These are phyloP conservation scores for Penicillium soppii DNA, from an alignment of 495 filamentous ascomycete genomes.

Conservation along the genomic window DNA sequence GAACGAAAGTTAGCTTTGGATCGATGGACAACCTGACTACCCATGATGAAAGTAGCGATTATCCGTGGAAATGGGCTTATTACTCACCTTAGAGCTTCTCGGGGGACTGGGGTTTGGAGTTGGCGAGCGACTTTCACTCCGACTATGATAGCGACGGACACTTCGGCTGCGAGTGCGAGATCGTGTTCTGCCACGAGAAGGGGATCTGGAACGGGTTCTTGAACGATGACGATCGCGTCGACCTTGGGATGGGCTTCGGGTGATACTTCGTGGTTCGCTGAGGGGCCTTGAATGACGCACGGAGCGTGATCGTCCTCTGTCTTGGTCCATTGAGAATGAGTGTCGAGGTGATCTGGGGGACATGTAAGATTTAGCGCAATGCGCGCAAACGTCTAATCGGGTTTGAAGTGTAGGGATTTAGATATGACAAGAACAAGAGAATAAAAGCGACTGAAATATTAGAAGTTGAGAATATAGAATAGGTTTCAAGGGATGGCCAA, in stretches of 20 bases:
- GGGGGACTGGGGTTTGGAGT: conserved; percentile 41
- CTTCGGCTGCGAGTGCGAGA: conserved; percentile 44
- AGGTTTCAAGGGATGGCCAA: too few species aligned
- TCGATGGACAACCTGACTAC: not conserved
- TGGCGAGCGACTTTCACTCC: conserved; percentile 50
- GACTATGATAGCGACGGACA: conserved; percentile 36
- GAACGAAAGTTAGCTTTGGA: not conserved
- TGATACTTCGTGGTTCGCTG: conserved; percentile 36
- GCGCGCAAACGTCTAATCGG: not conserved
- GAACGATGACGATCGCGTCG: conserved; percentile 38
- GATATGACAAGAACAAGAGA: not conserved
- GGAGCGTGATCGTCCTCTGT: conserved; percentile 29
- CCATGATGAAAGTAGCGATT: not conserved
- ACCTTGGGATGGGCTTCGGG: conserved; percentile 36
- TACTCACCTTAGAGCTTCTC: conserved; percentile 60
- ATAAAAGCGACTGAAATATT: too few species aligned
- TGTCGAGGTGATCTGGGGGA: conserved; percentile 20
- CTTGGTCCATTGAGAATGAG: conserved; percentile 21
- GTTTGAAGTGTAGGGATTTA: not conserved
- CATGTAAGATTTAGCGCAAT: conserved; percentile 17
- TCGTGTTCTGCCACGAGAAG: conserved; percentile 27
- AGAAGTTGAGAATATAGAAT: too few species aligned
- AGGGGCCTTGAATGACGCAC: conserved; percentile 51
- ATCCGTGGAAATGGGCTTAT: not conserved
- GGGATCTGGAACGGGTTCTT: conserved; percentile 46